Base-by-base conservation (phyloP, 2,329 filamentous ascomycete genomes). In the Thelonectria blattea region DNA sequence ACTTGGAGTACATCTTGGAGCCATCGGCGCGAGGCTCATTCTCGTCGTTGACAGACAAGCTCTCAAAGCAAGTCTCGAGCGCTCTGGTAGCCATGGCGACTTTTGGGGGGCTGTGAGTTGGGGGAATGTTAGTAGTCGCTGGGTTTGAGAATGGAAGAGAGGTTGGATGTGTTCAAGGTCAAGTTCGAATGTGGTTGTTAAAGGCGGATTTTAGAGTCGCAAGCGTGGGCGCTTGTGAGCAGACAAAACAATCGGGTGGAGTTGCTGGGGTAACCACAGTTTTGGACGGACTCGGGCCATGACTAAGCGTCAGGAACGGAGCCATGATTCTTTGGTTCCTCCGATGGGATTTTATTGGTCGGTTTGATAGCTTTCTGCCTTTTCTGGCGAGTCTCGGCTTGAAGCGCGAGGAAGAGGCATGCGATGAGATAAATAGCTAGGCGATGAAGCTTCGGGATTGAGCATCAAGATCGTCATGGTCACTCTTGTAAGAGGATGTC, bases 51-150 rank as follows among this genome's bases (percentile, higher is more conserved):
- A 97, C 91, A 18, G 91, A 90, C 79, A 97, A 86, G 77, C 89
- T 89, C 87, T 97, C 93, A 73, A 98, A 92, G 71, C 91, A 91
- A 78, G 91, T 83, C 80, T 97, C 94, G 48, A 98, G 83, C 52
- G 87, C 88, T 69, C 91, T 87, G 60, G 91, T 86, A 65, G 93
- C 87, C 91, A 94, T 88, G 61, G 64, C 68, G 58, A 54, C 24
- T 30, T 30, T 4, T 41, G 42, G 43, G 42, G 37, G 9, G 18
- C 27, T 10, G 45, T 39, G 52, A 30, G 37, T 43, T 61, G 52
- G 11, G 61, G 65, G 67, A 30, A 30, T 30, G 5, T 69, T 71
- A 71, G 68, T 67, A 62, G 54, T 37, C 34, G 34, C 51, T 46
- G 52, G 49, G 42, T 48, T 52, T 50, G 41, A 50, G 50, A 51